Base-by-base conservation (phyloP, 139 green algal species). In the Chlorella sp. region DNA sequence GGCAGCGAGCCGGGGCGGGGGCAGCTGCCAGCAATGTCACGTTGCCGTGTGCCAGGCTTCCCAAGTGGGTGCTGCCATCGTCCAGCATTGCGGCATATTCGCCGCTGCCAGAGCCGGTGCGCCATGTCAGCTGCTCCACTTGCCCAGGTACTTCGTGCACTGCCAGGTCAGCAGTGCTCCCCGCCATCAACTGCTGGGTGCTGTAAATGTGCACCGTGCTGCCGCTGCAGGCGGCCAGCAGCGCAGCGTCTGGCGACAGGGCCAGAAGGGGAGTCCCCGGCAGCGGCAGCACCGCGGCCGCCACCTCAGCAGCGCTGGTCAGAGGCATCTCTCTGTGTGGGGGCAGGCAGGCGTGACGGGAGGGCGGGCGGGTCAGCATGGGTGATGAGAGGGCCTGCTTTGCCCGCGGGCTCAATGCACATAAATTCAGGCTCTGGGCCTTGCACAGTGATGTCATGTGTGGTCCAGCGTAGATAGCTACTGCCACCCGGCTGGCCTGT, bases 1-100 rank as follows among this genome's bases (percentile, higher is more conserved):
- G 37, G 77, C 86, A 32, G 64, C 64, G n/a, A 53, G 34, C 66
- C 84, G 53, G 64, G 66, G 36, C 69, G 40, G 71, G 39, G 32
- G n/a, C 32, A 3, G 71, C 71, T 30, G 85, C 85, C 42, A 83
- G 85, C 21, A 42, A n/a, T 9, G n/a, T n/a, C 32, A 39, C 30
- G 36, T 16, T n/a, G 28, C 53, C 64, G 4, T 26, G 12, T 14
- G 77, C 76, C 28, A 87, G n/a, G 69, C 73, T 32, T n/a, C n/a
- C 89, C 64, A 87, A 64, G 42, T 66, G 37, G 28, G 86, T 37
- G 86, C 48, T 77, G 80, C 85, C 86, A n/a, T 84, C 69, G 0
- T 9, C 83, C 26, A 91, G 42, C 85, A 92, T 71, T 7, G 79
- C 85, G 3, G 84, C 84, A 48, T 53, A 91, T n/a, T 87, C 39